Evolutionary conservation across 441 rosid species (phyloP), one percentile per base, ranked within the genome.

Genomic region (Eutrema salsugineum): DNA sequence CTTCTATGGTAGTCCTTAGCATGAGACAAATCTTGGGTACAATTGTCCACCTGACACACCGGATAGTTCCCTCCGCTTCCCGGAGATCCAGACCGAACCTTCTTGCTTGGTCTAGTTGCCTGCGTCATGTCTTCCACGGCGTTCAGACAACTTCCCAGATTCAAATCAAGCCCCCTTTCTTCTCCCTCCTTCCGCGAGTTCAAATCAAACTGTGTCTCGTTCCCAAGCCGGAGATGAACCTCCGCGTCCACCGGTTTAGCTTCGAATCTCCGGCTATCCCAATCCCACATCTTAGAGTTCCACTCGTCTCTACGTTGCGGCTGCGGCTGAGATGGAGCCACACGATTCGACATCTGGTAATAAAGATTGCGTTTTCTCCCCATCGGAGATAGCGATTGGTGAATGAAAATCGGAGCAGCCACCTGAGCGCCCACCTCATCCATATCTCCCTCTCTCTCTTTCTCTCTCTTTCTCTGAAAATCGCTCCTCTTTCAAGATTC

Each of bases 1-100:
- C 98, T 86, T 40, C 98, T 88, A 35, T 93, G 98, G 77, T 90
- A 93, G 65, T 93, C 98, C 77, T 90, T 93, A 4, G 88, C 97
- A 81, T 50, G 85, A 11, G 94, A 87, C 5, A 93, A 86, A 82
- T 89, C 90, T 73, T 89, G 95, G 51, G 77, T 83, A 74, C 98
- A 93, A 62, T 83, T 81, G 53, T 93, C 98, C 3, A 93, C 98
- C 83, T 93, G 98, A 70, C 98, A 93, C 86, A 76, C 82, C 9
- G 95, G 94, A 60, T 86, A 85, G 66, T 79, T 82, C 60, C 81
- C 71, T 6, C 47, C 47, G 19, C 12, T 28, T 51, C 92, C 95
- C 0, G 92, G 95, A 49, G 97, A 90, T 68, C 95, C 90, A 49
- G 90, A 78, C 47, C 98, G 83, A 36, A 86, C 94, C 78, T 79